Base-by-base conservation (phyloP, 2,329 filamentous ascomycete genomes). In the Bipolaris gigantea region DNA sequence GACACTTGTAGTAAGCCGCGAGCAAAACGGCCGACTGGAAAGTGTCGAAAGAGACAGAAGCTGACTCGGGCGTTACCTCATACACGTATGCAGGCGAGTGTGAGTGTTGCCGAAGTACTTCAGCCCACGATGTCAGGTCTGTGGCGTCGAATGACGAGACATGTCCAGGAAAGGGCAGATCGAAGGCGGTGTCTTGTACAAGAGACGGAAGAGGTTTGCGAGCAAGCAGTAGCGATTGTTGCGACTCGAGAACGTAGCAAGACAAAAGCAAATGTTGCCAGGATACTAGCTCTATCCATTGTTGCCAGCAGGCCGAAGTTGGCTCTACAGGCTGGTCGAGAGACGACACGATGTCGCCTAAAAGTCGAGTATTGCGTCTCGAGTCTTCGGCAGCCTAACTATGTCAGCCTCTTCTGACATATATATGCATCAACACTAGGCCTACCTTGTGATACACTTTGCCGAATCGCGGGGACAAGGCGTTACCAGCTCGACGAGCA, bases 211-310 rank as follows among this genome's bases (percentile, higher is more conserved):
- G 51, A 15, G 62, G 47, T 35, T 60, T 54, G 19, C 70, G 69
- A 25, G 66, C 67, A 6, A 75, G 61, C 0, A 73, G 54, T 8
- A 63, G 60, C 11, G 64, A 56, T 54, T 77, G 75, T 39, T 78
- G 74, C 8, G 67, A 69, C 45, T 78, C 76, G 9, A 80, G 64
- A 21, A 78, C 63, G 49, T 74, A 77, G 63, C 75, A 79, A 10
- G 74, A 71, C 11, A 74, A 50, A 4, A 79, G 67, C 3, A 79
- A 62, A 7, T 73, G 73, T 53, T 73, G 72, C 54, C 63, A 71
- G 18, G 59, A 62, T 8, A 67, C 63, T 2, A 70, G 52, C 18
- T 64, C 56, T 10, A 72, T 60, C 74, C 74, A 77, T 19, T 65
- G 63, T 0, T 41, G 38, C 74, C 74, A 76, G 30, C 58, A 62